Base-by-base conservation (phyloP, 1,139 yeast species). In the Blastobotrys elegans region DNA sequence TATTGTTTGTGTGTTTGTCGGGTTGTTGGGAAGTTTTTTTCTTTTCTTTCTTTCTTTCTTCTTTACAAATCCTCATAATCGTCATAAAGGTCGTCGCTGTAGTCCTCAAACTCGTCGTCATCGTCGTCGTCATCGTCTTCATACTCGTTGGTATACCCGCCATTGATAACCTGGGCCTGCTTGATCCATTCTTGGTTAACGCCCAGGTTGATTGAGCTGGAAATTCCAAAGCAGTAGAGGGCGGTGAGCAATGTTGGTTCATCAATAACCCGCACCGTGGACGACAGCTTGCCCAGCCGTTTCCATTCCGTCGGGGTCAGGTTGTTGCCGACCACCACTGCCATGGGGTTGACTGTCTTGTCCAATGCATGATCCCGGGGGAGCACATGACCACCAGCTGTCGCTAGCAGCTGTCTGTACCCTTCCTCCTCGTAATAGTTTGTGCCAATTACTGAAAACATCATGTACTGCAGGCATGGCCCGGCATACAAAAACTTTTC, bases 1-100 rank as follows among this genome's bases (percentile, higher is more conserved):
- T 32, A 5, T 8, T 32, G 17, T 14, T 7, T 39, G 45, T 17
- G 44, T 33, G 26, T 41, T 44, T 43, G 48, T 31, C 17, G 29
- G 7, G 20, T 14, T n/a, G n/a, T n/a, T 32, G 17, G 35, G 20
- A 32, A 8, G 35, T 14, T 14, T 33, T 7, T 3, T n/a, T 34
- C 38, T 5, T 13, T 7, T 29, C 16, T 10, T 27, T 8, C 8
- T 21, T 20, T 30, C 21, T 33, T 22, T 14, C 14, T 3, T 30
- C 16, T 30, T 32, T 32, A 32, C 17, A 8, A 32, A 32, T 32
- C 7, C 7, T 14, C 37, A 18, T 17, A 6, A 7, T 22, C 40
- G 18, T 38, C 41, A 4, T 22, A 13, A 4, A 11, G 8, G 3
- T 38, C 32, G 14, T 38, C 43, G 11, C 27, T 2, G 18, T 39